These are phyloP conservation scores for Solanum dulcamara DNA, from an alignment of 257 asterid species.

Conservation along the genomic window DNA sequence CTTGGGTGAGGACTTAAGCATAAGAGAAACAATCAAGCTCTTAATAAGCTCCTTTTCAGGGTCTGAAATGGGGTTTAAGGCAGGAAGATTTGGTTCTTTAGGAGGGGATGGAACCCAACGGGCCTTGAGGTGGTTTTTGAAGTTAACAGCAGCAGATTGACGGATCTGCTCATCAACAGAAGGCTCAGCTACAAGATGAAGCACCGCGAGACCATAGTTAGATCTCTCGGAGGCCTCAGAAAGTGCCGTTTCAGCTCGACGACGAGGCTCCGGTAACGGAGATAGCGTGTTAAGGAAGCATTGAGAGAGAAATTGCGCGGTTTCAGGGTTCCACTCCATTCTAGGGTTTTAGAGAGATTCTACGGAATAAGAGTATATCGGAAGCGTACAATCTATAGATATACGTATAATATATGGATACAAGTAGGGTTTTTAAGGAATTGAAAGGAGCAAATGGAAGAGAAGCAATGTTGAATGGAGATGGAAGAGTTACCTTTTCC, in stretches of 20 bases:
- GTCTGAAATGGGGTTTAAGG: slow-evolving; percentile 30
- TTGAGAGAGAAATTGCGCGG: slow-evolving; percentile 61
- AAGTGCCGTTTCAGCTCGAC: slow-evolving; percentile 57
- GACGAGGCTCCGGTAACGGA: slow-evolving; percentile 72
- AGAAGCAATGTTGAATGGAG: not conserved
- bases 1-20: slow-evolving; percentile 46
- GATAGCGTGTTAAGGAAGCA: slow-evolving; percentile 76
- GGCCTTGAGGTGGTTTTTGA: slow-evolving; percentile 72
- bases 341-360: slow-evolving; percentile 13
- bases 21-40: slow-evolving; percentile 52
- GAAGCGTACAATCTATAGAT: not conserved
- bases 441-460: not conserved
- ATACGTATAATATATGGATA: not conserved
- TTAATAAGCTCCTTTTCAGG: slow-evolving; percentile 74
- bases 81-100: slow-evolving; percentile 19
- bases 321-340: slow-evolving; percentile 80
- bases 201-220: slow-evolving; percentile 73
- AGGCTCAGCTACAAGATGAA: slow-evolving; percentile 67
- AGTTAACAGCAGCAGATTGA: slow-evolving; percentile 82
- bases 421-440: not conserved
- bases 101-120: slow-evolving; percentile 34
- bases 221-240: slow-evolving; percentile 54
- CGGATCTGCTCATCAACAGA: slow-evolving; percentile 83
- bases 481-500: slow-evolving; percentile 4
- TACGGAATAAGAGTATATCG: not conserved